A percentile compares a stretch with the other conserved stretches of the same genome.
Evolutionary conservation across 164 flowering plant species (phyloP).

Genomic region (Houttuynia cordata): DNA sequence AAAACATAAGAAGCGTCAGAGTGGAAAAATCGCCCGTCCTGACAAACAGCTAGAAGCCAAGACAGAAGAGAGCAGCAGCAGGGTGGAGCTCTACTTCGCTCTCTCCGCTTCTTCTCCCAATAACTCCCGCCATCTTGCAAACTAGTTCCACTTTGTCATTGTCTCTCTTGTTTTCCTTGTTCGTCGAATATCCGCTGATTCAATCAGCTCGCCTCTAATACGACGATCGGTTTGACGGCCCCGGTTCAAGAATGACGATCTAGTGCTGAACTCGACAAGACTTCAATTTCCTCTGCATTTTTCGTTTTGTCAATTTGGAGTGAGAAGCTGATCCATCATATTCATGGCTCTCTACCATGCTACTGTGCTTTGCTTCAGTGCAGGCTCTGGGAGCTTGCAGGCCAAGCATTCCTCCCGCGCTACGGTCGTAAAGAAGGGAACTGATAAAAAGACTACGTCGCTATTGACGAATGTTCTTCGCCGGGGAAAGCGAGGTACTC

Average conservation of each 20-base stretch:
- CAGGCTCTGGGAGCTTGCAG: background rate
- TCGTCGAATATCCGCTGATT: background rate
- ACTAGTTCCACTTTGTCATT: too few species aligned
- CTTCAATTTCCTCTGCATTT: background rate
- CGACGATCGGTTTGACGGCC: background rate
- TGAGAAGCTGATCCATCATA: too few species aligned
- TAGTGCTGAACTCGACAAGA: background rate
- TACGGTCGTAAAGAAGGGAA: background rate
- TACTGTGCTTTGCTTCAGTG: constrained; percentile 2
- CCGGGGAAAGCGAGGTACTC: too few species aligned
- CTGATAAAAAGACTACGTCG: background rate
- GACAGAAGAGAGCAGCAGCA: too few species aligned
- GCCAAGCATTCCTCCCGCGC: constrained; percentile 2
- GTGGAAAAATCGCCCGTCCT: too few species aligned
- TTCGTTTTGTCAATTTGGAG: background rate
- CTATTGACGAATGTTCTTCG: too few species aligned
- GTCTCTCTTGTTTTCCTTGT: background rate
- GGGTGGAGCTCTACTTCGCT: too few species aligned
- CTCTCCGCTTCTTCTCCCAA: background rate
- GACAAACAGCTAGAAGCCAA: too few species aligned
- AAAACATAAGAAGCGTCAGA: too few species aligned
- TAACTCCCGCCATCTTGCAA: too few species aligned
- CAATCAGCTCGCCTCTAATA: background rate
- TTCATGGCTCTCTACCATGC: constrained; percentile 8
- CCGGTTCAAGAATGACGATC: background rate